A percentile compares a stretch with the other conserved stretches of the same genome.
Conservation (phyloP, 2,329 filamentous ascomycete species). For the Verticillium zaregamsianum region DNA sequence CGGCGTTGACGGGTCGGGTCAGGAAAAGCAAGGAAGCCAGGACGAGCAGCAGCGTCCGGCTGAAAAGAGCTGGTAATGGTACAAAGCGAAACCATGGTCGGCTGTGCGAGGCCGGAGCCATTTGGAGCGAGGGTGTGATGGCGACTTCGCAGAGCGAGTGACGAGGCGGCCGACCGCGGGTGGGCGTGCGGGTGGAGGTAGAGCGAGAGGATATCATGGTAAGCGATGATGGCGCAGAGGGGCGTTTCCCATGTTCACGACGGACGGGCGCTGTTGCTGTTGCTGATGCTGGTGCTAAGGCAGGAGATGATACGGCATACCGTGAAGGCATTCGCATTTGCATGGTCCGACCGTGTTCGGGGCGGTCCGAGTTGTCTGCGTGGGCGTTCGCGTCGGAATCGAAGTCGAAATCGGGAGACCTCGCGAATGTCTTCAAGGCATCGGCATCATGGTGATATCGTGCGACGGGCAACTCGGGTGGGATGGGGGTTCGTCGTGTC, state of each 20-base stretch:
- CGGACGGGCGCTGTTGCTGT: neutral
- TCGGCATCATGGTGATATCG: neutral
- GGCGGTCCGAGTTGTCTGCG: neutral
- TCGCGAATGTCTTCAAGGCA: neutral
- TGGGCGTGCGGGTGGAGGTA: neutral
- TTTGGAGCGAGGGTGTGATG: constrained; percentile 4
- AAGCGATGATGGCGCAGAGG: constrained; percentile 8
- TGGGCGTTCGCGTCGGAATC: neutral
- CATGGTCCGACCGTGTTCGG: neutral
- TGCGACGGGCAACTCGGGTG: neutral
- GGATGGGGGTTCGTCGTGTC: neutral
- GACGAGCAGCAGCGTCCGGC: constrained; percentile 28
- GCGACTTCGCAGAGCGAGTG: constrained; percentile 3
- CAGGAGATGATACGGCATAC: neutral
- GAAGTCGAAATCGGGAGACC: neutral
- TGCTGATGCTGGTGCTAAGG: neutral
- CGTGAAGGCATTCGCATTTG: neutral
- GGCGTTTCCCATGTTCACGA: constrained; percentile 10
- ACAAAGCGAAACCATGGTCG: neutral
- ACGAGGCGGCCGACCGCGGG: neutral
- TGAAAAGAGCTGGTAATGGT: neutral
- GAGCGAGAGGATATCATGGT: constrained; percentile 9
- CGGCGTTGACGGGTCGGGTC: constrained; percentile 47
- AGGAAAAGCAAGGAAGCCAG: constrained; percentile 31
- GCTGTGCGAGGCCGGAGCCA: neutral